phyloP scores from a whole-genome alignment of 2,329 filamentous ascomycete species.

The Beauveria varroae region DNA sequence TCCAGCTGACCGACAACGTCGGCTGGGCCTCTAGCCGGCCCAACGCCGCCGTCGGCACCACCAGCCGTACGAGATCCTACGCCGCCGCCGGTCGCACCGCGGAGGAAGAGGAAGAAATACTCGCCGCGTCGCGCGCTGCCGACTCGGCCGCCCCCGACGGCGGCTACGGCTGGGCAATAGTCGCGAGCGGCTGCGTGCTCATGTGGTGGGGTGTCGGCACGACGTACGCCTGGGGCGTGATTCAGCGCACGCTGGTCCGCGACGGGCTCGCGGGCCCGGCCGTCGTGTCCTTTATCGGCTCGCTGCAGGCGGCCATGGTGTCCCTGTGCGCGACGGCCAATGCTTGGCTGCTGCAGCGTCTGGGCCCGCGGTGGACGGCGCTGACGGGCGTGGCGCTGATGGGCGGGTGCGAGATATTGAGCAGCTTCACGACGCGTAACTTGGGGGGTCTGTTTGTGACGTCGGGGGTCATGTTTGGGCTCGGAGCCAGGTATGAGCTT shows the following conservation, averaged over 20 bases:
- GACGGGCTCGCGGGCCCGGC: constrained; percentile 39
- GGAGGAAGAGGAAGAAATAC: constrained; percentile 15
- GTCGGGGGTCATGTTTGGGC: constrained; percentile 24
- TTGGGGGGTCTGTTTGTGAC: constrained; percentile 29
- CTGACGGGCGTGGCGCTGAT: constrained; percentile 43
- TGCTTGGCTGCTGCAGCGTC: constrained; percentile 38
- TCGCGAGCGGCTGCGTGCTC: constrained; percentile 40
- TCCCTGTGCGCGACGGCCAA: constrained; percentile 45
- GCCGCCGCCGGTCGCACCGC: neutral
- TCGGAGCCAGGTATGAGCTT: constrained; percentile 22
- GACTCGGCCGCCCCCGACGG: constrained; percentile 44
- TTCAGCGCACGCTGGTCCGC: constrained; percentile 49
- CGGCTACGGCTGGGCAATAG: constrained; percentile 49
- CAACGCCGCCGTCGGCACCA: neutral
- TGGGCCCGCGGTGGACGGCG: constrained; percentile 41
- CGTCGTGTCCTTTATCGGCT: constrained; percentile 52
- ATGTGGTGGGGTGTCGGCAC: constrained; percentile 51
- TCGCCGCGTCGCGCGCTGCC: constrained; percentile 36
- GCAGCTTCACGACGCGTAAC: constrained; percentile 28
- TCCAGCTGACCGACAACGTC: constrained; percentile 1
- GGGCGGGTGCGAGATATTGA: constrained; percentile 40
- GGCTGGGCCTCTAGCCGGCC: constrained; percentile 2
- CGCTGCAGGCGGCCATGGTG: constrained; percentile 41
- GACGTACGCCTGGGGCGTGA: constrained; percentile 52
- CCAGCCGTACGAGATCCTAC: neutral